Conservation (phyloP, 2,329 filamentous ascomycete species). For the Rutstroemia sp. region DNA sequence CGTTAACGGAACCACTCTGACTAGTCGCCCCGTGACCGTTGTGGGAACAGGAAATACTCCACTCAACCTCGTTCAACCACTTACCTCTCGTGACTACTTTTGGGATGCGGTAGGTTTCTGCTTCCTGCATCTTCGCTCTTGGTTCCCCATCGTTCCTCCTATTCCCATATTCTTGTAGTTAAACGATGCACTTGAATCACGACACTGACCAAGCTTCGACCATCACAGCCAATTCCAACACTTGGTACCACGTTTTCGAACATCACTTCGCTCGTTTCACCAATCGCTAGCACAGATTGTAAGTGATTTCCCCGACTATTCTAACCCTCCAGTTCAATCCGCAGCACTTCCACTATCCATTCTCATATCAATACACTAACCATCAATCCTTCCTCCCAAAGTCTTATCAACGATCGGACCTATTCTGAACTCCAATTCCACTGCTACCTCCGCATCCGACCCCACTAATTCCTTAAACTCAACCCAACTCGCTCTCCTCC, state of each 20-base stretch:
- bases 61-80: slow-evolving; percentile 43
- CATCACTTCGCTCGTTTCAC: slow-evolving; percentile 24
- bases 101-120: slow-evolving; percentile 38
- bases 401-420: neutral
- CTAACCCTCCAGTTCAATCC: neutral
- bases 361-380: neutral
- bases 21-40: slow-evolving; percentile 21
- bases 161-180: neutral
- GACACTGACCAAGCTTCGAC: neutral
- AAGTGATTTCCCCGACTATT: slow-evolving; percentile 16
- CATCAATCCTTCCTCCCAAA: neutral
- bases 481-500: slow-evolving; percentile 36
- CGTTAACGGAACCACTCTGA: slow-evolving; percentile 19
- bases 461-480: slow-evolving; percentile 37
- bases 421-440: neutral
- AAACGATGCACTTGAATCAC: neutral
- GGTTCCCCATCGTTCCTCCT: neutral
- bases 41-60: slow-evolving; percentile 28
- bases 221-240: slow-evolving; percentile 18
- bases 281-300: slow-evolving; percentile 49
- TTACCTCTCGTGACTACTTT: slow-evolving; percentile 47
- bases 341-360: neutral
- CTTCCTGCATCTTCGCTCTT: neutral
- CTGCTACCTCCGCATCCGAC: neutral
- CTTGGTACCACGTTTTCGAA: slow-evolving; percentile 24